Conservation (phyloP, 108 stramenopile genomes). For the Pseudonitzschia multistriata region DNA sequence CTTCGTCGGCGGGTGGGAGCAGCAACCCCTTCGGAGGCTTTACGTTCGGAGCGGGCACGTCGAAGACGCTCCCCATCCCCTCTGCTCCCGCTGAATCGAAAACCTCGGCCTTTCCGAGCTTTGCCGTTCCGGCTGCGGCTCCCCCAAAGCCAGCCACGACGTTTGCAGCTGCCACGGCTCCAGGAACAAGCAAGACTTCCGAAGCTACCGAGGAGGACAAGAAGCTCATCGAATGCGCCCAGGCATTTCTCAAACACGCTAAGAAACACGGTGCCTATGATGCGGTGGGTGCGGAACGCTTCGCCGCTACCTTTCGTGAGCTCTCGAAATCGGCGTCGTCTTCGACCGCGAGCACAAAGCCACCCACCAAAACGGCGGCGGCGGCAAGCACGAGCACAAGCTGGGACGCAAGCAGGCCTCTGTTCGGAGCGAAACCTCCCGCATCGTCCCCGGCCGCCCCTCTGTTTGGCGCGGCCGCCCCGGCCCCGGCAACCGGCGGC, state of each 20-base stretch:
- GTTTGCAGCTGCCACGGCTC: neutral
- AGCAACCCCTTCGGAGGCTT: constrained; percentile 4
- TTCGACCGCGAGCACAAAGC: neutral
- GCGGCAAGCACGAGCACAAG: too few species aligned
- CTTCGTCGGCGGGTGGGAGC: neutral
- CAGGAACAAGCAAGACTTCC: neutral
- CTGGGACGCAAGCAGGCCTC: constrained; percentile 1
- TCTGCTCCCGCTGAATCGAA: neutral
- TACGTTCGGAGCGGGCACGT: neutral
- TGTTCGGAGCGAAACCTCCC: neutral
- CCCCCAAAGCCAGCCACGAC: neutral
- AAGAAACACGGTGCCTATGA: neutral
- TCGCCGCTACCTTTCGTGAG: neutral
- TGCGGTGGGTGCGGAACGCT: neutral
- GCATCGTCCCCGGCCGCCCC: neutral
- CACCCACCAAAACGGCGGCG: neutral
- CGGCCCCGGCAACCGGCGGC: neutral
- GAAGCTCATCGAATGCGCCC: neutral
- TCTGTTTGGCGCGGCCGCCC: constrained; percentile 2
- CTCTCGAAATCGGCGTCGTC: neutral
- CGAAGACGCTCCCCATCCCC: neutral
- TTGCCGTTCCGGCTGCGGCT: neutral
- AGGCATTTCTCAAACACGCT: neutral
- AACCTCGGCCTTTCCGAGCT: neutral
- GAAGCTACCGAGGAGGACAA: neutral